A percentile compares a stretch with the other conserved stretches of the same genome.
These are phyloP conservation scores for Murraya paniculata DNA, from an alignment of 345 rosid species.

Conservation along the genomic window DNA sequence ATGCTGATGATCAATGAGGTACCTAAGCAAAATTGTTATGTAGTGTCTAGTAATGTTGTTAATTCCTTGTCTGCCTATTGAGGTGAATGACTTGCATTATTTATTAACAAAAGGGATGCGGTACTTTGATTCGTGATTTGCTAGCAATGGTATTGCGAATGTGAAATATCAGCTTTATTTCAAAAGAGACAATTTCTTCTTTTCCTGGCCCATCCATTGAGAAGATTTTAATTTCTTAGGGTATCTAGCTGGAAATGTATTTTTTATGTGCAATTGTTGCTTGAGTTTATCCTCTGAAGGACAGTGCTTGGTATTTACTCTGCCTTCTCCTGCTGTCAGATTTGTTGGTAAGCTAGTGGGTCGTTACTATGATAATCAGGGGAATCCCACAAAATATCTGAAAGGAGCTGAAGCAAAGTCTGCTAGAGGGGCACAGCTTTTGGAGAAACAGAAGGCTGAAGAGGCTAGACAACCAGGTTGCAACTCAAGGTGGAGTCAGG, in stretches of 20 bases:
- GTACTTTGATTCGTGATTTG: neutral
- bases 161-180: neutral
- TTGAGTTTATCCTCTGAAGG: neutral
- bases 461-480: slow-evolving; percentile 87
- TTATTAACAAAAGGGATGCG: neutral
- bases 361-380: slow-evolving; percentile 70
- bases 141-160: neutral
- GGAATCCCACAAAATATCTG: slow-evolving; percentile 79
- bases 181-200: neutral
- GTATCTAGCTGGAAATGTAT: neutral
- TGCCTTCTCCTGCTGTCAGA: slow-evolving; percentile 31
- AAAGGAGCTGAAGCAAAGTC: slow-evolving; percentile 97
- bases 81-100: neutral
- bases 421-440: slow-evolving; percentile 84
- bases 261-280: neutral
- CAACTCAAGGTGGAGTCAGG: slow-evolving; percentile 95
- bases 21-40: neutral
- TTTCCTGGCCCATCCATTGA: neutral
- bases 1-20: neutral
- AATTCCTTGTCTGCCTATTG: neutral
- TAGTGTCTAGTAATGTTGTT: neutral
- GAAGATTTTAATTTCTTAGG: neutral
- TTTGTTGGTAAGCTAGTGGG: slow-evolving; percentile 86
- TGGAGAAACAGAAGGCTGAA: slow-evolving; percentile 84
- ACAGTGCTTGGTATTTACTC: slow-evolving; percentile 1